Conservation (phyloP, 176 grass and related monocot species). For the Hordeum vulgare region DNA sequence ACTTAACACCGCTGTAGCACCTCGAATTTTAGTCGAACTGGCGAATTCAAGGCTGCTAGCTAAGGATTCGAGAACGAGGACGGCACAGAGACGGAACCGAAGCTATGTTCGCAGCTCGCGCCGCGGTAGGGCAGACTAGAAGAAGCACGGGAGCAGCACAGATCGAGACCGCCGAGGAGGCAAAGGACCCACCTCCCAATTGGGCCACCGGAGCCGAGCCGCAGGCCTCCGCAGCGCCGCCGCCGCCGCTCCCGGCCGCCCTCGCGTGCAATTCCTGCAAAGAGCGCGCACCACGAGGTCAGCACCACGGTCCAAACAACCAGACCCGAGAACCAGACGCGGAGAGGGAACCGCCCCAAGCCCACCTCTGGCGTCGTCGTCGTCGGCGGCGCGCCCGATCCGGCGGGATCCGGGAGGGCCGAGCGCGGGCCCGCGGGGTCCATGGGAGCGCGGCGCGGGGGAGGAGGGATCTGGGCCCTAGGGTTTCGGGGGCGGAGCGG, state of each 20-base stretch:
- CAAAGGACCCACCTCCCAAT: constrained; percentile 13
- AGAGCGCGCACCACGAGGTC: not conserved
- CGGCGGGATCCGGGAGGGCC: constrained; percentile 16
- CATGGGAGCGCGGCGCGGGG: not conserved
- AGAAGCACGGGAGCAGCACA: not conserved
- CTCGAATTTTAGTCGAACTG: not conserved
- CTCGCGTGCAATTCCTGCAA: constrained; percentile 24
- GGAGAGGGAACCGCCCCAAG: too few relatives aligned
- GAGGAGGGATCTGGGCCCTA: constrained; percentile 23
- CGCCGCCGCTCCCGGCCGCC: not conserved
- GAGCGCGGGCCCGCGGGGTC: constrained; percentile 27
- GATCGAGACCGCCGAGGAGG: not conserved
- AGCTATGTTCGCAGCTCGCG: not conserved
- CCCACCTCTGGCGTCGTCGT: not conserved
- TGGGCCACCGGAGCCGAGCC: not conserved
- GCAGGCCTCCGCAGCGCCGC: not conserved
- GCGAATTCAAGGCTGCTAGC: not conserved
- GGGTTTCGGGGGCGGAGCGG: constrained; percentile 20
- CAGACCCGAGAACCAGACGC: not conserved
- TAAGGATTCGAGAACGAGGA: not conserved
- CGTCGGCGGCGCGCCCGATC: constrained; percentile 20
- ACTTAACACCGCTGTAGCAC: not conserved
- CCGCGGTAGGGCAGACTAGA: not conserved
- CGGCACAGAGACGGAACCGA: not conserved
- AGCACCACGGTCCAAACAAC: not conserved